A percentile compares a stretch with the other conserved stretches of the same genome.
Conservation (phyloP, 2,329 filamentous ascomycete genomes). For the Helicocarpus griseus region DNA sequence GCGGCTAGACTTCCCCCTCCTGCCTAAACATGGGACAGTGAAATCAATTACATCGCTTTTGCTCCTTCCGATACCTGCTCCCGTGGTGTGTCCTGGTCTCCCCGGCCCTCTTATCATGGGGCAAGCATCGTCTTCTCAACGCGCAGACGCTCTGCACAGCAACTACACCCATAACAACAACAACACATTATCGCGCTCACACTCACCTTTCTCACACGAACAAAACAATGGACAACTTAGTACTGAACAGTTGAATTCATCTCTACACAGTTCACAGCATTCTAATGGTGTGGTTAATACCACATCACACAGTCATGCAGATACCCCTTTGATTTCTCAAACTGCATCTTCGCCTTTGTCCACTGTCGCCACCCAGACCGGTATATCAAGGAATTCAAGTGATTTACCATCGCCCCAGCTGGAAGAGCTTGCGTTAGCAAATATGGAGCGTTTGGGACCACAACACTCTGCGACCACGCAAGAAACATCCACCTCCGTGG, state of each 20-base stretch:
- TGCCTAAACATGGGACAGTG: neutral
- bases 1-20: neutral
- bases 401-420: slow-evolving; percentile 19
- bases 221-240: neutral
- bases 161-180: neutral
- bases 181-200: neutral
- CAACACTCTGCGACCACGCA: slow-evolving; percentile 22
- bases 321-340: neutral
- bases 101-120: slow-evolving; percentile 29
- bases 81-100: slow-evolving; percentile 4
- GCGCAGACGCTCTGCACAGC: slow-evolving; percentile 22
- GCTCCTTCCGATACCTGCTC: slow-evolving; percentile 14
- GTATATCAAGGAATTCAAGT: neutral
- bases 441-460: slow-evolving; percentile 19
- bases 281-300: neutral
- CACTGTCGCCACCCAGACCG: neutral
- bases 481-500: slow-evolving; percentile 26
- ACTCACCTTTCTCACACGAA: neutral
- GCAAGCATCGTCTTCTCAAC: slow-evolving; percentile 34
- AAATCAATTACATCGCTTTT: neutral
- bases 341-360: neutral
- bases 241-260: neutral
- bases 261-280: neutral
- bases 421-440: slow-evolving; percentile 25
- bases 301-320: neutral